Evolutionary conservation across 176 grass and related monocot species (phyloP).

Genomic region (Phoenix dactylifera): DNA sequence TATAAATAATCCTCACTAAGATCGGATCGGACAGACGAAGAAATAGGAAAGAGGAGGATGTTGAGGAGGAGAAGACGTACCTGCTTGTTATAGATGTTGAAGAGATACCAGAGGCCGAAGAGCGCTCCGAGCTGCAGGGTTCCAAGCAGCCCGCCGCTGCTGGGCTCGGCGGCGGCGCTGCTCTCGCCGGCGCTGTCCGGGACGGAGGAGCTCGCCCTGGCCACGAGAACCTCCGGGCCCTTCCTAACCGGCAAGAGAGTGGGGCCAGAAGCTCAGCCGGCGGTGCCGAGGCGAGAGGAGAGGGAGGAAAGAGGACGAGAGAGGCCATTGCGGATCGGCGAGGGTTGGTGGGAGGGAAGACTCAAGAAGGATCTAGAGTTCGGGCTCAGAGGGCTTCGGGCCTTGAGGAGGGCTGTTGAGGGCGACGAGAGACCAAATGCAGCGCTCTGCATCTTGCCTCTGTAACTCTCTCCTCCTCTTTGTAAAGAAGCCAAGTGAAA

Average conservation of each 20-base stretch:
- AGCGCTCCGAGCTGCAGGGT: conserved; percentile 35
- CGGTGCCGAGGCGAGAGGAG: too few species aligned
- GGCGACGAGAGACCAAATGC: too few species aligned
- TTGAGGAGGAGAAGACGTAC: neutral
- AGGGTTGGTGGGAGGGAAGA: too few species aligned
- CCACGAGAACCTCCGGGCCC: neutral
- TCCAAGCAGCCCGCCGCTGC: neutral
- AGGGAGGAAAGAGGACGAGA: too few species aligned
- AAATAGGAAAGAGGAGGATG: neutral
- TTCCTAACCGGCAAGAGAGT: conserved; percentile 1
- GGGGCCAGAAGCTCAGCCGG: neutral
- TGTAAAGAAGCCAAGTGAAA: too few species aligned
- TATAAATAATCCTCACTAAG: too few species aligned
- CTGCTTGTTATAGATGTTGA: conserved; percentile 54
- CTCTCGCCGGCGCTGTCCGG: neutral
- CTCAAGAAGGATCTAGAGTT: too few species aligned
- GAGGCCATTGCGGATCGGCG: too few species aligned
- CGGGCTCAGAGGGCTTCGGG: too few species aligned
- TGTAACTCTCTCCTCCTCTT: too few species aligned
- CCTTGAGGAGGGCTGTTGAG: too few species aligned
- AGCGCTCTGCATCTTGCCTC: too few species aligned
- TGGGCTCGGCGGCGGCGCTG: neutral
- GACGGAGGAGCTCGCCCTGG: neutral
- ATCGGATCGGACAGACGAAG: neutral
- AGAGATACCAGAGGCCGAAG: conserved; percentile 44